phyloP scores from a whole-genome alignment of 441 rosid genomes.

The Aquilaria agallochum region DNA sequence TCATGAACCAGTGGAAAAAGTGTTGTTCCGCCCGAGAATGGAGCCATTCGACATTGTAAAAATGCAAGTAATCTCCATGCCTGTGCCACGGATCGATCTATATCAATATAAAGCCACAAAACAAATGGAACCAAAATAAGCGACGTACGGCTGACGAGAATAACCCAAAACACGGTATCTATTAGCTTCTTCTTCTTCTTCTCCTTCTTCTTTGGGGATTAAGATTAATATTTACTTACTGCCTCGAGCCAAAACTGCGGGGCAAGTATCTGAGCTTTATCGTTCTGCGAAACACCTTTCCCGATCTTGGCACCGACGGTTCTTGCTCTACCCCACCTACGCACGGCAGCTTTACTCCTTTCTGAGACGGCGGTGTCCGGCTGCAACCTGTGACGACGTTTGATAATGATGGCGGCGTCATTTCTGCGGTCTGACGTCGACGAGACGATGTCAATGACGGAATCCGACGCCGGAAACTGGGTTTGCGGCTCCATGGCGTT shows the following conservation, averaged over 20 bases:
- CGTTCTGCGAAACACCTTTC: constrained; percentile 40
- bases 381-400: no score
- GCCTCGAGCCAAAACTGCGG: constrained; percentile 65
- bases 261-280: constrained; percentile 42
- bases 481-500: no score
- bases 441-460: no score
- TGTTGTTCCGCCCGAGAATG: constrained; percentile 37
- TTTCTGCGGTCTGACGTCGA: no score
- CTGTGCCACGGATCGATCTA: constrained; percentile 66
- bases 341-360: no score
- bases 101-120: neutral
- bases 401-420: no score
- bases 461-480: no score
- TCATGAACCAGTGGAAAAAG: constrained; percentile 48
- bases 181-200: neutral
- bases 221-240: constrained; percentile 18
- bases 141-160: neutral
- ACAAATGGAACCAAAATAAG: neutral
- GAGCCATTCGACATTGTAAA: constrained; percentile 48
- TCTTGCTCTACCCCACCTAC: no score
- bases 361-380: no score
- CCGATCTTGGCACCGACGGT: constrained; percentile 28
- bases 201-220: no score
- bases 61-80: constrained; percentile 52
- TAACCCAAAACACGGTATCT: neutral